Evolutionary conservation across 2,329 filamentous ascomycete species (phyloP).

Genomic region (Didymella pinodella): DNA sequence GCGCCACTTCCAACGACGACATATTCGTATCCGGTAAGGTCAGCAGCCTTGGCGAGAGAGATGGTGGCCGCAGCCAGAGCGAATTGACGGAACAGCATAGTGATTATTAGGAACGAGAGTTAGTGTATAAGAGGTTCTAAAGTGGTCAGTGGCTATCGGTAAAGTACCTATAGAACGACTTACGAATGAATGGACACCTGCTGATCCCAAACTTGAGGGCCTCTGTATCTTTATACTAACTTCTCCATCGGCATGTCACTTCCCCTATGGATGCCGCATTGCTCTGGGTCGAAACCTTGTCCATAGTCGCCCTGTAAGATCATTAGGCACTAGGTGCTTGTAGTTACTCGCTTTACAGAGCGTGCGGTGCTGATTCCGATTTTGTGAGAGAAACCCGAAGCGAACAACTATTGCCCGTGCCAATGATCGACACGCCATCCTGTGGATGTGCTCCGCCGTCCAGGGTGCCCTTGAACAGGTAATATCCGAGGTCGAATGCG

Average conservation of each 20-base stretch:
- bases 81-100: slow-evolving; percentile 36
- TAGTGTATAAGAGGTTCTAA: slow-evolving; percentile 17
- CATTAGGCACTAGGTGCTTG: slow-evolving; percentile 14
- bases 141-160: slow-evolving; percentile 16
- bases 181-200: slow-evolving; percentile 22
- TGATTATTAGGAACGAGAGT: slow-evolving; percentile 17
- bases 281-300: slow-evolving; percentile 8
- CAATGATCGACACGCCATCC: slow-evolving; percentile 14
- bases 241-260: slow-evolving; percentile 9
- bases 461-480: slow-evolving; percentile 13
- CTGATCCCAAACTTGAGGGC: slow-evolving; percentile 3
- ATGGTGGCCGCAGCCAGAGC: slow-evolving; percentile 30
- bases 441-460: neutral
- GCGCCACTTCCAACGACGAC: slow-evolving; percentile 65
- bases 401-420: slow-evolving; percentile 18
- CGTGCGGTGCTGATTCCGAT: slow-evolving; percentile 19
- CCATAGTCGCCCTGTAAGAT: slow-evolving; percentile 3
- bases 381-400: slow-evolving; percentile 10
- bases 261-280: slow-evolving; percentile 10
- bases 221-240: slow-evolving; percentile 18
- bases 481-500: slow-evolving; percentile 19
- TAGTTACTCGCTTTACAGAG: slow-evolving; percentile 10
- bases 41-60: slow-evolving; percentile 36
- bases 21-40: slow-evolving; percentile 63
- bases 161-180: slow-evolving; percentile 2